Conservation (phyloP, 345 rosid species). For the Linum usitatissimum region DNA sequence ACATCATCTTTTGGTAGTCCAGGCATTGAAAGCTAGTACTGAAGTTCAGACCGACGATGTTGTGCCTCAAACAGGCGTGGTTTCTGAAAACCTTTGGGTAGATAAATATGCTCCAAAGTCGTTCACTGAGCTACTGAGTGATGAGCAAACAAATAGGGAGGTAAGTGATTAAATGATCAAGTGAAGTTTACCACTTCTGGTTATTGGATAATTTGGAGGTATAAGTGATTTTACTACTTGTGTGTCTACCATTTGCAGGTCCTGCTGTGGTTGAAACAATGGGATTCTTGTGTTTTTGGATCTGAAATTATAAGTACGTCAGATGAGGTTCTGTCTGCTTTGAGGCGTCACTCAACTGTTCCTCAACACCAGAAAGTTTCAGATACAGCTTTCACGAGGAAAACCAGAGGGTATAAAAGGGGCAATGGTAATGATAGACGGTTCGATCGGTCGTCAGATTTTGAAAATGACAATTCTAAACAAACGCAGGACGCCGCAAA, state of each 20-base stretch:
- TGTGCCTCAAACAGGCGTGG: slow-evolving; percentile 33
- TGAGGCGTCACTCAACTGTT: slow-evolving; percentile 69
- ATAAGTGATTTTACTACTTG: background rate
- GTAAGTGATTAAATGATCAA: slow-evolving; percentile 24
- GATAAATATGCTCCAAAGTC: slow-evolving; percentile 88
- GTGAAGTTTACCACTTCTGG: background rate
- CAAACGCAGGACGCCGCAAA: slow-evolving; percentile 32
- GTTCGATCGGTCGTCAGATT: slow-evolving; percentile 23
- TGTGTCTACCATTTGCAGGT: slow-evolving; percentile 39
- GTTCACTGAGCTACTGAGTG: slow-evolving; percentile 95
- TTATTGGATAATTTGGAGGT: slow-evolving; percentile 3
- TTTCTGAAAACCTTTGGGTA: slow-evolving; percentile 77
- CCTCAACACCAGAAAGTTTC: slow-evolving; percentile 40
- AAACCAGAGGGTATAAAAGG: slow-evolving; percentile 37
- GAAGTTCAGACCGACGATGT: slow-evolving; percentile 31
- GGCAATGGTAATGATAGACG: slow-evolving; percentile 31
- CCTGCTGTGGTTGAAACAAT: slow-evolving; percentile 89
- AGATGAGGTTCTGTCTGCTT: slow-evolving; percentile 77
- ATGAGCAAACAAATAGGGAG: slow-evolving; percentile 96
- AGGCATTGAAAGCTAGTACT: slow-evolving; percentile 69
- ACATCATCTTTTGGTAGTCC: slow-evolving; percentile 21
- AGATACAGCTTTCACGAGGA: slow-evolving; percentile 40
- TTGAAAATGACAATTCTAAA: slow-evolving; percentile 26
- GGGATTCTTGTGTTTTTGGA: slow-evolving; percentile 97
- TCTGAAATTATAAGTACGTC: slow-evolving; percentile 84